Evolutionary conservation across 2,329 filamentous ascomycete species (phyloP).

Genomic region (Arthrobotrys entomopaga): DNA sequence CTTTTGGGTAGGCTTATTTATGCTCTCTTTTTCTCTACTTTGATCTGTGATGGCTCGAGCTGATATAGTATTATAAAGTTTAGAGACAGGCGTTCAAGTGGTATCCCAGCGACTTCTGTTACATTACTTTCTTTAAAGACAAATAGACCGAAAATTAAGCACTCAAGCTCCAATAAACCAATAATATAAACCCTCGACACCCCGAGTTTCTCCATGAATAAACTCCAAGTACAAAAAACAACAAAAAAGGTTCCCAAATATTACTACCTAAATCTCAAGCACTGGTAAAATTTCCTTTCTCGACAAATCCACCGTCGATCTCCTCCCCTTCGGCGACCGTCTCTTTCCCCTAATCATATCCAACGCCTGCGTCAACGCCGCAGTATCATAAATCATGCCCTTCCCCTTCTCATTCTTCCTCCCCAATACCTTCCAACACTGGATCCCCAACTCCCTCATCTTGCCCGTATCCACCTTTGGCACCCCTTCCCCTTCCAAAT

Average conservation of each 20-base stretch:
- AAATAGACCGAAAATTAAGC: neutral
- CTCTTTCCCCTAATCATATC: constrained; percentile 57
- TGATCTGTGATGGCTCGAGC: too few relatives aligned
- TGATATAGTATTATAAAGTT: too few relatives aligned
- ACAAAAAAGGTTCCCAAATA: too few relatives aligned
- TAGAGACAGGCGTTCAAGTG: neutral
- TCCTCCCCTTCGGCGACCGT: constrained; percentile 55
- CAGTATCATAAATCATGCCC: constrained; percentile 58
- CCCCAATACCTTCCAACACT: constrained; percentile 72
- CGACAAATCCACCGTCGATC: constrained; percentile 56
- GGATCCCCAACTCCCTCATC: constrained; percentile 75
- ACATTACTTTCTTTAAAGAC: neutral
- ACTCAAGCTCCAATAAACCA: neutral
- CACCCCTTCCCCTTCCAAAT: constrained; percentile 76
- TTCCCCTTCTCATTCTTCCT: constrained; percentile 57
- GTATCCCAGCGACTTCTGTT: neutral
- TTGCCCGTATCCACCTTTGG: constrained; percentile 75
- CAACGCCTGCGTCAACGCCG: constrained; percentile 56
- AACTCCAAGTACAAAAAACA: neutral
- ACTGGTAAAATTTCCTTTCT: constrained; percentile 19
- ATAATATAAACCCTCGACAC: neutral
- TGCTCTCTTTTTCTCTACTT: too few relatives aligned
- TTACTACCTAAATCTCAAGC: constrained; percentile 21
- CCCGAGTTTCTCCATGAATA: neutral
- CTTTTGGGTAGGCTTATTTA: neutral